These are phyloP conservation scores for Fraxinus quadrangulata DNA, from an alignment of 257 asterid genomes.

Conservation along the genomic window DNA sequence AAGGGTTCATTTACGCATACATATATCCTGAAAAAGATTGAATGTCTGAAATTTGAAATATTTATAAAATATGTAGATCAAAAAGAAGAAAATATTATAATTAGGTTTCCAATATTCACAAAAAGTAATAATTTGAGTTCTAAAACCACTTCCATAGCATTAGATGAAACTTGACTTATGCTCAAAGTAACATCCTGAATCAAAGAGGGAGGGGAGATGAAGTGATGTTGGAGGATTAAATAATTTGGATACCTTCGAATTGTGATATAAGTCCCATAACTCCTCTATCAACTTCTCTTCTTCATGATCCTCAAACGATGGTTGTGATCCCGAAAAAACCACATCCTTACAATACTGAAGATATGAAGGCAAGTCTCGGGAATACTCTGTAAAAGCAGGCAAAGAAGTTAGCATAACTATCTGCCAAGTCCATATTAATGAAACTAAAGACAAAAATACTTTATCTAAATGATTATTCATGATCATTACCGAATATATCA, in stretches of 20 bases:
- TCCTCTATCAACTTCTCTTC: conserved; percentile 51
- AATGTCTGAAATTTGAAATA: neutral
- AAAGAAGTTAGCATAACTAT: conserved; percentile 25
- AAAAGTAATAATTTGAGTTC: neutral
- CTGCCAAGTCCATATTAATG: conserved; percentile 7
- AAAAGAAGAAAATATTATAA: neutral
- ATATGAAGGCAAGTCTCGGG: conserved; percentile 55
- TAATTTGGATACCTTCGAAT: conserved; percentile 45
- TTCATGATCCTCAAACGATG: conserved; percentile 48
- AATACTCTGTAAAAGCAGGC: conserved; percentile 50
- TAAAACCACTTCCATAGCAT: neutral
- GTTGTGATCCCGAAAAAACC: conserved; percentile 61
- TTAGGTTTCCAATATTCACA: neutral
- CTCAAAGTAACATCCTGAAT: neutral
- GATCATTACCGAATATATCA: conserved; percentile 53
- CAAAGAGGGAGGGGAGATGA: neutral
- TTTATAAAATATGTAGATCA: neutral
- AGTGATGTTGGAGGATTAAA: neutral
- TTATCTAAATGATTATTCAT: neutral
- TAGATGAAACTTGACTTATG: neutral
- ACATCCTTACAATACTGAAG: conserved; percentile 69
- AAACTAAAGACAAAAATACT: conserved; percentile 1
- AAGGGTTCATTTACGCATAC: neutral
- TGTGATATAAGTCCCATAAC: conserved; percentile 58
- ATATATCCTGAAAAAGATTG: neutral